phyloP scores from a whole-genome alignment of 75 land plant genomes.

The Cupressus sempervirens region DNA sequence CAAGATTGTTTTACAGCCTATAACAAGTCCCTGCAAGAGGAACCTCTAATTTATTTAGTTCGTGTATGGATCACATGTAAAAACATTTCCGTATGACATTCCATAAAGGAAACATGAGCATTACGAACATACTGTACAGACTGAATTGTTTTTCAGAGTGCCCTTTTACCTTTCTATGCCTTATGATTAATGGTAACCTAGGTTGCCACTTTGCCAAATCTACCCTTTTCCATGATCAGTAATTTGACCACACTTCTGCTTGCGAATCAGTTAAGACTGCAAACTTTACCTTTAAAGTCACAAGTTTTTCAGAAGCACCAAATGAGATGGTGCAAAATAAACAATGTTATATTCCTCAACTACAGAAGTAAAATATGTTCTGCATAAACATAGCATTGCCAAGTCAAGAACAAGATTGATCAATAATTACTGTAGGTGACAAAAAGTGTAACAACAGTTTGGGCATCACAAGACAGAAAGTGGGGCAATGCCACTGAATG shows the following conservation, averaged over 20 bases:
- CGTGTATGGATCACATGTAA: not conserved
- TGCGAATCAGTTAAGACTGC: not conserved
- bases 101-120: not conserved
- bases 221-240: not conserved
- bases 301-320: not conserved
- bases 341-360: not conserved
- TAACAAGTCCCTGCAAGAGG: not conserved
- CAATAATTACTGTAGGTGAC: not conserved
- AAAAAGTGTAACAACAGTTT: not conserved
- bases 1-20: not conserved
- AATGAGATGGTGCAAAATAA: not conserved
- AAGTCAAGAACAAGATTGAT: not conserved
- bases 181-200: not conserved
- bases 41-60: not conserved
- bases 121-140: not conserved
- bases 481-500: no score
- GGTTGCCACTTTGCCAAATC: not conserved
- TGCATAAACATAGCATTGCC: not conserved
- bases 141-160: not conserved
- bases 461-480: not conserved
- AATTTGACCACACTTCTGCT: not conserved
- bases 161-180: not conserved
- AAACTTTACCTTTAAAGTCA: not conserved
- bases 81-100: not conserved
- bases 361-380: not conserved